Percentiles rank a stretch among this genome's conserved stretches.
phyloP scores from a whole-genome alignment of 2,329 filamentous ascomycete genomes.

The Colletotrichum godetiae region DNA sequence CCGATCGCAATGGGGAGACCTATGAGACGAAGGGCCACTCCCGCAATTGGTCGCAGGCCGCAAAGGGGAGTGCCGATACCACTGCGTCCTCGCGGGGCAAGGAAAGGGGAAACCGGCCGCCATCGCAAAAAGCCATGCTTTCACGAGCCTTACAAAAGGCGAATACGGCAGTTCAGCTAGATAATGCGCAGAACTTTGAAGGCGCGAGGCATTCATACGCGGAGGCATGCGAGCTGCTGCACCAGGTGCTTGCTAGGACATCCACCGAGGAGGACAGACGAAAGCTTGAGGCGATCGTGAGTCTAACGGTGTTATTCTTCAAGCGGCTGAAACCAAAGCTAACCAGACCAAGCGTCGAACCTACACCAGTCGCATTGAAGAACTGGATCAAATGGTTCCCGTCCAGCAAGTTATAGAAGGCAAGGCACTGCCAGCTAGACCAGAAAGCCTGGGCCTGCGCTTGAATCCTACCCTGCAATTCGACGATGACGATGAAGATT shows the following conservation, averaged over 20 bases:
- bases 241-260: conserved; percentile 88
- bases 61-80: conserved; percentile 58
- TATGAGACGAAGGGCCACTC: conserved; percentile 51
- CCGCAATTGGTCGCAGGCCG: conserved; percentile 56
- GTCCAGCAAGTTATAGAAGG: conserved; percentile 59
- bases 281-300: conserved; percentile 93
- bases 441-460: conserved; percentile 67
- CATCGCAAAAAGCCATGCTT: conserved; percentile 93
- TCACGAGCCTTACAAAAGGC: conserved; percentile 96
- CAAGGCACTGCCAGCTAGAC: conserved; percentile 81
- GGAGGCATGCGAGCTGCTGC: conserved; percentile 89
- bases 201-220: conserved; percentile 90
- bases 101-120: conserved; percentile 54
- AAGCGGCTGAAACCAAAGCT: neutral
- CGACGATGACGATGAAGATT: conserved; percentile 52
- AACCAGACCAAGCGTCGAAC: conserved; percentile 76
- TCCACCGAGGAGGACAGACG: conserved; percentile 86
- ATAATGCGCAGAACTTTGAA: conserved; percentile 95
- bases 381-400: conserved; percentile 80
- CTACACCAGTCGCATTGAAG: conserved; percentile 89
- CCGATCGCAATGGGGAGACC: conserved; percentile 45
- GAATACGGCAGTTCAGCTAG: conserved; percentile 93
- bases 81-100: conserved; percentile 48
- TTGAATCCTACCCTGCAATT: conserved; percentile 46
- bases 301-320: conserved; percentile 48